phyloP scores from a whole-genome alignment of 108 stramenopile species.

The Schizochytrium sp. region DNA sequence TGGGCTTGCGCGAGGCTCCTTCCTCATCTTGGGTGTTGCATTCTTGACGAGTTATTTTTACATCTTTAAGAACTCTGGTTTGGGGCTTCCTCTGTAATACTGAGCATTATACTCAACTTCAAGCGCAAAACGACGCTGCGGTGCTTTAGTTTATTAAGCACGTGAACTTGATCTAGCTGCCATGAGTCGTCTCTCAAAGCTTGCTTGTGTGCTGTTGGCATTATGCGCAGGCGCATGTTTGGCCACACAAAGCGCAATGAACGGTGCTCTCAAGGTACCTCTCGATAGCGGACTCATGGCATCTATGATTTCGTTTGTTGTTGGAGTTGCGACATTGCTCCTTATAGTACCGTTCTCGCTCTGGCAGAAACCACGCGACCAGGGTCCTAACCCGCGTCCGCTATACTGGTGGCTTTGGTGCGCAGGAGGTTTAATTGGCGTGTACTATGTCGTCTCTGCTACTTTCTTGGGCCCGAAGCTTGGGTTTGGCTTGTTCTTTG shows the following conservation, averaged over 20 bases:
- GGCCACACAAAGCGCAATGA: conserved; percentile 30
- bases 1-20: too few relatives aligned
- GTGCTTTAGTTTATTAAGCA: too few relatives aligned
- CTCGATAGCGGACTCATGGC: conserved; percentile 12
- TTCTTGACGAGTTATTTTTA: too few relatives aligned
- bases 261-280: conserved; percentile 28
- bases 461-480: conserved; percentile 35
- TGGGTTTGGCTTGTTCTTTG: conserved; percentile 24
- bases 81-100: too few relatives aligned
- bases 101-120: too few relatives aligned
- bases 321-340: not conserved
- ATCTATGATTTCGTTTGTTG: not conserved
- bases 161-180: too few relatives aligned
- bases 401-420: not conserved
- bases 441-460: not conserved
- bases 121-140: too few relatives aligned
- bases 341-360: not conserved
- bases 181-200: not conserved
- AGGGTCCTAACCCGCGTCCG: conserved; percentile 15
- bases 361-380: not conserved
- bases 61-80: too few relatives aligned
- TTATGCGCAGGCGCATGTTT: not conserved
- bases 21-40: too few relatives aligned
- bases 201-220: not conserved
- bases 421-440: conserved; percentile 2